Base-by-base conservation (phyloP, 2,329 filamentous ascomycete species). In the Penicillium sp. region DNA sequence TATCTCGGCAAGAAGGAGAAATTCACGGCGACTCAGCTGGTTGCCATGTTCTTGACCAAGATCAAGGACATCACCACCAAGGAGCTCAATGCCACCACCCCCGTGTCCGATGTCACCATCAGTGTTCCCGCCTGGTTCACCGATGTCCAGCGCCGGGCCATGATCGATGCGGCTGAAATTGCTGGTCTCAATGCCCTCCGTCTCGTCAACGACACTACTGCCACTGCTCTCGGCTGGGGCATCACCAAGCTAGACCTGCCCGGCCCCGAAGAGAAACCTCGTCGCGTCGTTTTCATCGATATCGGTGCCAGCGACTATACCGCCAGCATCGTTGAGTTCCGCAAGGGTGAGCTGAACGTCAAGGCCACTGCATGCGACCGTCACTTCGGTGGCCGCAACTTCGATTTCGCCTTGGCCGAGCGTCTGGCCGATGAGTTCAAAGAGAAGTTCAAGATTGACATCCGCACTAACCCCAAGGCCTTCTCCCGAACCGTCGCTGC, bases 221-320 rank as follows among this genome's bases (percentile, higher is more conserved):
- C 94, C 55, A 91, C 92, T 59, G 94, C 94, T 58, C 86, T 99
- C 42, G 94, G 94, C 61, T 99, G 91, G 74, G 94, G 94, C 73
- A 97, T 99, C 79, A 96, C 94, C 67, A 97, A 99, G 82, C 82
- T 92, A 57, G 94, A 99, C 74, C 85, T 99, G 31, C 94, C 92
- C 52, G 79, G 80, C 26, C 82, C 87, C 39, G 94, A 97, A 67
- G 92, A 97, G 85, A 90, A 90, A 80, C 92, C 94, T 56, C 86
- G 89, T 69, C 85, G 93, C 51, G 91, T 97, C 50, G 86, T 84
- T 63, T 96, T 99, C 68, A 78, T 99, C 76, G 94, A 99, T 74
- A 89, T 99, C 63, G 94, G 94, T 62, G 88, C 97, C 84, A 93
- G 88, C 80, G 94, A 94, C 81, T 97, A 95, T 82, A 95, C 92